Evolutionary conservation across 2,329 filamentous ascomycete genomes (phyloP), one percentile per base, ranked within the genome.

Genomic region (Zelopaecilomyces penicillatus): DNA sequence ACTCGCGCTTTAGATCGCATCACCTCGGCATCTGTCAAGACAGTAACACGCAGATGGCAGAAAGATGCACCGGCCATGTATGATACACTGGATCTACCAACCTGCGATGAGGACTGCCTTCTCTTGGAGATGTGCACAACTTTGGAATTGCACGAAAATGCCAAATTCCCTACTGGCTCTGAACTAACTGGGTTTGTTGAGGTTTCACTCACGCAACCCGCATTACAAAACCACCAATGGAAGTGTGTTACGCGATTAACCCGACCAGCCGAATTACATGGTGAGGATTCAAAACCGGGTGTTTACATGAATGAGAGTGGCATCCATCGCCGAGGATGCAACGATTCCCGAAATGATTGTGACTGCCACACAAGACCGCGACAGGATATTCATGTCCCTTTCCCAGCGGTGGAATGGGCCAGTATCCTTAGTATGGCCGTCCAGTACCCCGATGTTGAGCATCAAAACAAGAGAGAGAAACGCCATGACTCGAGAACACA

Each of bases 111-210:
- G 51, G 66, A 71, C 26, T 73, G 72, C 33, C 76, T 78, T 47
- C 72, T 82, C 32, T 65, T 83, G 49, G 78, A 83, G 62, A 78
- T 82, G 66, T 77, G 80, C 49, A 70, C 76, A 4, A 76, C 76
- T 1, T 68, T 83, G 5, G 73, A 80, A 49, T 61, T 82, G 2
- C 75, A 79, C 55, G 69, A 78, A 50, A 72, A 73, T 38, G 71
- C 70, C 52, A 71, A 73, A 46, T 79, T 81, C 53, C 78, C 78
- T 4, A 64, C 69, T 8, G 74, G 76, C n/a, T 77, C 78, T 4
- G 75, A 80, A 55, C 70, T 83, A 44, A 71, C 77, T 49, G 76
- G 75, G 46, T 71, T 76, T 48, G 73, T 80, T 31, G 75, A 82
- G 61, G 70, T 83, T 44, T 70, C 69, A 45, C 71, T 83, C 45